phyloP scores from a whole-genome alignment of 805 yeast species.

The Lachancea waltii region DNA sequence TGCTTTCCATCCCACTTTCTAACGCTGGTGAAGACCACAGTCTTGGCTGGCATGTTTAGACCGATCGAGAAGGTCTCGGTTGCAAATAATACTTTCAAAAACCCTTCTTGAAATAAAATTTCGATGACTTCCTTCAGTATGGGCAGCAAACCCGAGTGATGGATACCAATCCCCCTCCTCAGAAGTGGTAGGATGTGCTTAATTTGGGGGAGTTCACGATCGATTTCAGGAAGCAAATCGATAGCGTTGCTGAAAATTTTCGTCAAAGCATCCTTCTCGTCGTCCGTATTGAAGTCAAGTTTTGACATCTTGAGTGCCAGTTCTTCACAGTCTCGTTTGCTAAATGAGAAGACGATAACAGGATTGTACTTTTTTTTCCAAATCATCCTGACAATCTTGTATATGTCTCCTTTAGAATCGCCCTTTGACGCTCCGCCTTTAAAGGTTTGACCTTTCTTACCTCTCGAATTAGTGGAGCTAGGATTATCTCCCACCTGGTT shows the following conservation, averaged over 20 bases:
- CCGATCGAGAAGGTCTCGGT: constrained; percentile 99
- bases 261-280: constrained; percentile 84
- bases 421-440: constrained; percentile 72
- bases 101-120: constrained; percentile 93
- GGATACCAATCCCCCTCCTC: constrained; percentile 96
- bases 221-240: constrained; percentile 79
- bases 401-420: constrained; percentile 75
- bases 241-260: constrained; percentile 90
- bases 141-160: constrained; percentile 93
- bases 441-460: constrained; percentile 72
- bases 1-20: constrained; percentile 98
- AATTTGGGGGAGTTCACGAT: constrained; percentile 90
- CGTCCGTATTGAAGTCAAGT: constrained; percentile 87
- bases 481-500: constrained; percentile 84
- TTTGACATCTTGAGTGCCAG: constrained; percentile 94
- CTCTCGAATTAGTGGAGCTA: constrained; percentile 46
- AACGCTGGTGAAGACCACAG: constrained; percentile 95
- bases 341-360: constrained; percentile 96
- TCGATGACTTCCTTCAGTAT: constrained; percentile 92
- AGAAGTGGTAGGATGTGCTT: constrained; percentile 83
- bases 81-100: constrained; percentile 89
- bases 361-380: constrained; percentile 96
- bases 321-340: constrained; percentile 93
- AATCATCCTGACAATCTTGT: constrained; percentile 95
- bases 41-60: constrained; percentile 97